Conservation (phyloP, 2,329 filamentous ascomycete species). For the Leptographium flavum region DNA sequence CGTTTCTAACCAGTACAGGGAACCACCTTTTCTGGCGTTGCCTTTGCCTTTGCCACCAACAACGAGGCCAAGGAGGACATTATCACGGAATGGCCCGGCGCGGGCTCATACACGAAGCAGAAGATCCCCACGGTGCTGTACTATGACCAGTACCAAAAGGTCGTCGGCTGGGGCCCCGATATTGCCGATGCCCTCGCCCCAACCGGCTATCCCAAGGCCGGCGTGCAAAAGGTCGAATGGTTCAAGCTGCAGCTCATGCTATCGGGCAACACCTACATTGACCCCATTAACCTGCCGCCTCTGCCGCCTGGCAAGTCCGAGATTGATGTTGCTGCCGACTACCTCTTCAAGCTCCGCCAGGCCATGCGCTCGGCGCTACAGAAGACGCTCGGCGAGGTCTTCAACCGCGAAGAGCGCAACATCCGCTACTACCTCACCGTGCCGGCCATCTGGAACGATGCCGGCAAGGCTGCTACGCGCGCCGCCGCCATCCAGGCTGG, state of each 20-base stretch:
- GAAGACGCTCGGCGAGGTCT: constrained; percentile 93
- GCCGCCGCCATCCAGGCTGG: constrained; percentile 93
- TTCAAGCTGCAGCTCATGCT: constrained; percentile 99
- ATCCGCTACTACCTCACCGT: constrained; percentile 97
- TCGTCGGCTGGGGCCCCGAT: constrained; percentile 98
- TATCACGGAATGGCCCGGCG: constrained; percentile 97
- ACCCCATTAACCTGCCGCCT: constrained; percentile 95
- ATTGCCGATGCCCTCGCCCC: constrained; percentile 93
- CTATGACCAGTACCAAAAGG: constrained; percentile 98
- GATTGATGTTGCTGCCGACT: constrained; percentile 98
- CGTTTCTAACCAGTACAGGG: constrained; percentile 38
- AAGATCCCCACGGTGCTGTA: constrained; percentile 99
- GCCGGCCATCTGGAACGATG: constrained; percentile 99
- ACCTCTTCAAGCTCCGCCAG: constrained; percentile 93
- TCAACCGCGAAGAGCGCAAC: constrained; percentile 94
- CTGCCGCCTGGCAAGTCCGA: constrained; percentile 96
- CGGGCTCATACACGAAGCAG: constrained; percentile 95
- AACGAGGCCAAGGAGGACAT: constrained; percentile 97
- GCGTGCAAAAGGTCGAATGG: constrained; percentile 98
- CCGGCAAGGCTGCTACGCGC: constrained; percentile 90
- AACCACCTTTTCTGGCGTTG: constrained; percentile 95
- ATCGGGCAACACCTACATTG: constrained; percentile 96
- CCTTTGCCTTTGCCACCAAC: constrained; percentile 93
- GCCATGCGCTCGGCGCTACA: constrained; percentile 92
- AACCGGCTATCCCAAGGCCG: constrained; percentile 92